Conservation (phyloP, 179 eudicot genomes). For the Silene vulgaris region DNA sequence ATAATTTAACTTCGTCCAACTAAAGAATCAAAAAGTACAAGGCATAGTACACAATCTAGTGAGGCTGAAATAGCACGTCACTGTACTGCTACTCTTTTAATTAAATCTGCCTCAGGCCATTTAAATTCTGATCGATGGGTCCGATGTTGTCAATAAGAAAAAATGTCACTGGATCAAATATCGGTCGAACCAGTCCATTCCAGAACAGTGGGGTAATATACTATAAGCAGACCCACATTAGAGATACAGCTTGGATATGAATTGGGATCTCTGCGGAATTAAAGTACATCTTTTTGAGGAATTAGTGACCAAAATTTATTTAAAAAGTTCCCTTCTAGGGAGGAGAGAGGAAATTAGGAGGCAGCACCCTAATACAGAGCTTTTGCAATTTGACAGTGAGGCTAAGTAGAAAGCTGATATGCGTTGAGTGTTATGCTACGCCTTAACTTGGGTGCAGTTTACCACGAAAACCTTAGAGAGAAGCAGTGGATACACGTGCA, state of each 20-base stretch:
- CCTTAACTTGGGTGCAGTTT: not conserved
- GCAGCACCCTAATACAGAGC: not conserved
- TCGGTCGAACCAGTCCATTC: not conserved
- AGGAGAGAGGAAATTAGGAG: not conserved
- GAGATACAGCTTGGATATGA: not conserved
- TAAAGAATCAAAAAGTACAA: not conserved
- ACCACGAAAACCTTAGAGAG: not conserved
- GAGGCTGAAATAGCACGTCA: not conserved
- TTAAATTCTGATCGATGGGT: not conserved
- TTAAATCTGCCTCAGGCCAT: not conserved
- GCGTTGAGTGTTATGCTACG: not conserved
- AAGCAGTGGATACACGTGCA: conserved; percentile 1
- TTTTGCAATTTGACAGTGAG: not conserved
- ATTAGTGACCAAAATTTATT: not conserved
- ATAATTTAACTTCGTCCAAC: not conserved
- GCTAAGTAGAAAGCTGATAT: not conserved
- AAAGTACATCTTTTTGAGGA: conserved; percentile 1
- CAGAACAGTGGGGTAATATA: not conserved
- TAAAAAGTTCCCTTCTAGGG: not conserved
- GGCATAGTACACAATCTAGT: not conserved
- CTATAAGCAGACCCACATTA: not conserved
- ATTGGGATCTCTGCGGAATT: not conserved
- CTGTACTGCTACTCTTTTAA: not conserved
- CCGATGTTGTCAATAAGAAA: not conserved
- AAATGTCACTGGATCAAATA: not conserved